Evolutionary conservation across 1,139 yeast genomes (phyloP), one percentile per base, ranked within the genome.

Genomic region (Diutina pseudorugosa): DNA sequence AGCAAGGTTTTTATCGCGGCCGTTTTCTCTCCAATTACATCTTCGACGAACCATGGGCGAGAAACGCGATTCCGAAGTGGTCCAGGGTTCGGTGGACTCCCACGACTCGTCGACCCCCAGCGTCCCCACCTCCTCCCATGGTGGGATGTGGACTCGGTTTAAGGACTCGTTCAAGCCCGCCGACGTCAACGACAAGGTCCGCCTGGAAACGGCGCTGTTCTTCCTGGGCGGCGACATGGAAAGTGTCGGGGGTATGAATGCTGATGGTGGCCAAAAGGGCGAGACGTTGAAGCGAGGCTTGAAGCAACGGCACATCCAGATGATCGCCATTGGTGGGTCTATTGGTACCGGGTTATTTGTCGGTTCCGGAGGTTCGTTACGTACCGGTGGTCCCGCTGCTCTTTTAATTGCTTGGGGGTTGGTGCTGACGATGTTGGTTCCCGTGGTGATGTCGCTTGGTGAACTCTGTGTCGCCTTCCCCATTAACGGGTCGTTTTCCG

Each of bases 291-390:
- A 45, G 49, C 40, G 49, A 11, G 40, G 23, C 9, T 52, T 59
- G 48, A 57, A 57, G 50, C 53, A 55, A 60, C 63, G 79, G 58
- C 80, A 76, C 60, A 72, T 76, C 51, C 78, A 75, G 59, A 66
- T 76, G 56, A 69, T 76, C 52, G 79, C 77, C 23, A 74, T 76
- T 51, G 77, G 78, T 50, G 79, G 79, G 5, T 71, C 77, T 52
- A 75, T 76, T 54, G 80, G 80, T 40, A 74, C 77, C 1, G 79
- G 75, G 4, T 62, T 75, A 41, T 75, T 75, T 47, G 72, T 76
- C 41, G 79, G 80, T 41, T 59, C 69, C 16, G 66, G 66, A 20
- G 73, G 73, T 9, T 68, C 77, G 53, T 65, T 68, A 12, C 59
- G 62, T 16, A 76, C 73, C n/a, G 82, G 82, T 4, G 66, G 66